These are phyloP conservation scores for Phytophthora nicotianae DNA, from an alignment of 352 stramenopile genomes.

Conservation along the genomic window DNA sequence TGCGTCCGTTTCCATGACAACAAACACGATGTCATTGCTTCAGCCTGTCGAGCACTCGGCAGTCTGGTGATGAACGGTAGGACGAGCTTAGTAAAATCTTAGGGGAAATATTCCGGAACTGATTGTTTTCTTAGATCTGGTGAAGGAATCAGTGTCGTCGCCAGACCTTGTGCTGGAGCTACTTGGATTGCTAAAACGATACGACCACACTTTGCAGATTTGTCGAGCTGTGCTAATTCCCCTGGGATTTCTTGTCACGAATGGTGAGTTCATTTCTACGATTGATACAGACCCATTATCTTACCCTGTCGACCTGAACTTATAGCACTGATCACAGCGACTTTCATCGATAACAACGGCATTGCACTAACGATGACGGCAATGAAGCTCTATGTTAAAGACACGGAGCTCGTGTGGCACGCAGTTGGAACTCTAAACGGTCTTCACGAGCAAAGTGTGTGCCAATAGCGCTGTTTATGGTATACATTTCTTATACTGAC, in stretches of 20 bases:
- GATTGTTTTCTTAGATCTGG: slow-evolving; percentile 46
- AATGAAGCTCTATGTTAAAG: slow-evolving; percentile 57
- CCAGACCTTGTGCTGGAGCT: slow-evolving; percentile 59
- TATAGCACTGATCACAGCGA: slow-evolving; percentile 53
- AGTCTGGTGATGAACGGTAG: slow-evolving; percentile 79
- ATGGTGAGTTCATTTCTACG: slow-evolving; percentile 36
- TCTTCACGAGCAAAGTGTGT: slow-evolving; percentile 60
- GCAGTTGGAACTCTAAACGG: slow-evolving; percentile 72
- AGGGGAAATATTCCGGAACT: neutral
- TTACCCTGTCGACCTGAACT: neutral
- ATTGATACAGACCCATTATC: neutral
- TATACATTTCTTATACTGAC: slow-evolving; percentile 1
- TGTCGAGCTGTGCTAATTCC: slow-evolving; percentile 57
- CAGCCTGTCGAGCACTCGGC: slow-evolving; percentile 63
- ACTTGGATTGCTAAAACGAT: slow-evolving; percentile 60
- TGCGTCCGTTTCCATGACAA: slow-evolving; percentile 81
- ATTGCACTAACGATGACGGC: slow-evolving; percentile 55
- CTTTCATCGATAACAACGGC: slow-evolving; percentile 70
- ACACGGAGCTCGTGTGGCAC: slow-evolving; percentile 81
- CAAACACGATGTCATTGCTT: slow-evolving; percentile 70
- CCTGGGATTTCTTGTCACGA: slow-evolving; percentile 71
- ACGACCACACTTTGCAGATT: slow-evolving; percentile 52
- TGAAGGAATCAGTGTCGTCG: slow-evolving; percentile 70
- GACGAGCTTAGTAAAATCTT: neutral
- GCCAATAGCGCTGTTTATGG: neutral